Evolutionary conservation across 2,329 filamentous ascomycete genomes (phyloP).

Genomic region (Fusarium setosum): DNA sequence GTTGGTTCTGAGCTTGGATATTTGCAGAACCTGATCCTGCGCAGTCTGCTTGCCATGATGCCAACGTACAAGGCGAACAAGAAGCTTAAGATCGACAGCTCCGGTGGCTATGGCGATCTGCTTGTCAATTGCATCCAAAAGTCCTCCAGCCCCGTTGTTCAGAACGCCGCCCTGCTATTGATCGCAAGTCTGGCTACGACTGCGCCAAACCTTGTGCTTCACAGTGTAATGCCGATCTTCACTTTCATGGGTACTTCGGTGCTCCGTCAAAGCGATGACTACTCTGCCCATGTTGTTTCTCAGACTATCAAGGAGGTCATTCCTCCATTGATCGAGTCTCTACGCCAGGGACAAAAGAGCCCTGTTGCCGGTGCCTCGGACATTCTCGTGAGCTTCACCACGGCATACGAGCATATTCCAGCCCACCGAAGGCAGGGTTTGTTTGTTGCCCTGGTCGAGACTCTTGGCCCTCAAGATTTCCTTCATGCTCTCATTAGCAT

Average conservation of each 20-base stretch:
- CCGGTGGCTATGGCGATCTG: conserved; percentile 86
- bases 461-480: conserved; percentile 87
- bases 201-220: conserved; percentile 89
- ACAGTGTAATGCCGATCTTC: conserved; percentile 99
- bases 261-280: conserved; percentile 92
- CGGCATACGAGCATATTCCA: conserved; percentile 96
- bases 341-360: conserved; percentile 83
- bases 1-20: conserved; percentile 91
- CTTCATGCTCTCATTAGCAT: conserved; percentile 89
- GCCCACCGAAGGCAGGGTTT: conserved; percentile 84
- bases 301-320: conserved; percentile 95
- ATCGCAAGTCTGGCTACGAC: conserved; percentile 89
- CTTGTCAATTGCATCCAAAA: conserved; percentile 95
- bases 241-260: conserved; percentile 97
- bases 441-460: conserved; percentile 86
- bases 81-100: conserved; percentile 76
- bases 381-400: conserved; percentile 93
- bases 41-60: conserved; percentile 86
- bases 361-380: conserved; percentile 86
- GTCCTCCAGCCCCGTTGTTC: conserved; percentile 91
- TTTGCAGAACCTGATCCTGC: conserved; percentile 85
- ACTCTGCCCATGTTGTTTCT: conserved; percentile 95
- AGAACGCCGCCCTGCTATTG: conserved; percentile 89
- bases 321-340: conserved; percentile 86
- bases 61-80: conserved; percentile 75